phyloP scores from a whole-genome alignment of 345 rosid genomes.

The Sisymbrium irio region DNA sequence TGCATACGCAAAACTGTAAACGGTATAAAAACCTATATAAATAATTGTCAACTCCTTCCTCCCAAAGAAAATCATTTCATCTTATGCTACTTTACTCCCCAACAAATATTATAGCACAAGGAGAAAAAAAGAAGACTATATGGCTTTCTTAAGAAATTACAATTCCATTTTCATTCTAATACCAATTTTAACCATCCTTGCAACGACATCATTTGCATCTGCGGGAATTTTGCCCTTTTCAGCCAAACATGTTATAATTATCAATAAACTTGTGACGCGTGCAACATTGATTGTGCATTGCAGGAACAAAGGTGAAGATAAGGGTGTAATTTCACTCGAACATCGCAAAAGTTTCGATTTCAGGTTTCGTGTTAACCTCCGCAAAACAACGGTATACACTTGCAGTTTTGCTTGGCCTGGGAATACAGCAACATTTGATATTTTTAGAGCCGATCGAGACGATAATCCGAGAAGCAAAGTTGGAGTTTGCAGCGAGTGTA shows the following conservation, averaged over 20 bases:
- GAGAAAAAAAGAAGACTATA: not conserved
- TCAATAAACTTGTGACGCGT: not conserved
- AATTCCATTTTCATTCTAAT: not conserved
- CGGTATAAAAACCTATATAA: too few species aligned
- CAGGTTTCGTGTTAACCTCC: conserved; percentile 13
- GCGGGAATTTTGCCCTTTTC: not conserved
- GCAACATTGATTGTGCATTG: not conserved
- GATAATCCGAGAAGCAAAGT: not conserved
- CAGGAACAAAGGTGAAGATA: not conserved
- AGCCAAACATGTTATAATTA: not conserved
- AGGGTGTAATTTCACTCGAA: not conserved
- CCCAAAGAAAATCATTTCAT: not conserved
- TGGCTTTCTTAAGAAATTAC: not conserved
- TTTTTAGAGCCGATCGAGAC: conserved; percentile 11
- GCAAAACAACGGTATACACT: conserved; percentile 2
- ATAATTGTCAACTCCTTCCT: too few species aligned
- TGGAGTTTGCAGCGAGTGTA: conserved; percentile 15
- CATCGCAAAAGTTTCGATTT: not conserved
- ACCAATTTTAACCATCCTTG: not conserved
- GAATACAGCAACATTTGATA: not conserved
- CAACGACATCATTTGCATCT: not conserved
- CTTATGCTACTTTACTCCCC: not conserved
- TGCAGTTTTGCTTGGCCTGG: conserved; percentile 12
- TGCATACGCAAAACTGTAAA: too few species aligned
- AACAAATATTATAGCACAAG: not conserved